phyloP scores from a whole-genome alignment of 352 stramenopile species.

The Aphanomyces euteiches region DNA sequence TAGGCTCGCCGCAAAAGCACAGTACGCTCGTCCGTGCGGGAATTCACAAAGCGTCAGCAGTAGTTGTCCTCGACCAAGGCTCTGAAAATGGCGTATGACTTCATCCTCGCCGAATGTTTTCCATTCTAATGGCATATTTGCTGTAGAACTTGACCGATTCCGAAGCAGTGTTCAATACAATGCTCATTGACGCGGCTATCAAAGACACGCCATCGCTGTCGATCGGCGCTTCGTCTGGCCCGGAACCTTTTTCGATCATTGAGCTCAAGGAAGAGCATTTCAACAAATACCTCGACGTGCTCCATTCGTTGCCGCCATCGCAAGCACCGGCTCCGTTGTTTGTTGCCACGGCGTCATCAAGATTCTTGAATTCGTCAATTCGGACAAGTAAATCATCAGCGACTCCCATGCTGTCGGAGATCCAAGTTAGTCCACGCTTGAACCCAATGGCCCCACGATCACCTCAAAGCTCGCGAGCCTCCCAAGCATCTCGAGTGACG shows the following conservation, averaged over 20 bases:
- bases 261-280: conserved; percentile 81
- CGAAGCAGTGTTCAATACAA: conserved; percentile 83
- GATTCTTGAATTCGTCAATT: not conserved
- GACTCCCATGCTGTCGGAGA: conserved; percentile 6
- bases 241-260: conserved; percentile 79
- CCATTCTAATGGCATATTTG: too few species aligned
- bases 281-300: conserved; percentile 74
- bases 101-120: too few species aligned
- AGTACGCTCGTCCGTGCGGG: conserved; percentile 62
- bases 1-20: conserved; percentile 63
- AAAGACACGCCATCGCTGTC: conserved; percentile 35
- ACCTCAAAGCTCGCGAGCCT: not conserved
- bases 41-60: conserved; percentile 74
- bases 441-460: not conserved
- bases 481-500: not conserved
- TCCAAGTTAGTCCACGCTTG: not conserved
- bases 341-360: not conserved
- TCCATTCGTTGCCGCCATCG: conserved; percentile 27
- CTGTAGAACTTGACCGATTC: conserved; percentile 52
- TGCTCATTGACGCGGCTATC: conserved; percentile 65
- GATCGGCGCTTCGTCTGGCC: conserved; percentile 29
- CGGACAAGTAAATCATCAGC: conserved; percentile 3
- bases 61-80: conserved; percentile 77
- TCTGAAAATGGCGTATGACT: conserved; percentile 45
- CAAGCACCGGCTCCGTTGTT: not conserved